Conservation (phyloP, 345 rosid genomes). For the Excoecaria agallocha region DNA sequence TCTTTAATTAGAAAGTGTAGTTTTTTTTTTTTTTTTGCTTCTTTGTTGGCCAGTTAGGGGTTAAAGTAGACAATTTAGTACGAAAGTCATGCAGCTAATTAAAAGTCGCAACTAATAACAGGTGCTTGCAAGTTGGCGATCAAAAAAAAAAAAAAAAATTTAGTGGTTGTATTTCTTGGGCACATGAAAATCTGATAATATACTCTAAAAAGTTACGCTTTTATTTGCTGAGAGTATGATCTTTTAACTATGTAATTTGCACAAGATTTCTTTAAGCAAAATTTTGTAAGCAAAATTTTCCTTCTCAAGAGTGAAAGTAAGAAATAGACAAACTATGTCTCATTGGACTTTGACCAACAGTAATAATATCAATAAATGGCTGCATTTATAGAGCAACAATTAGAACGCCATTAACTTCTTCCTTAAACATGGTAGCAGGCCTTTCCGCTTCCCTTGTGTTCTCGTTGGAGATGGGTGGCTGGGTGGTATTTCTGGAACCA, state of each 20-base stretch:
- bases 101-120: neutral
- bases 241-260: neutral
- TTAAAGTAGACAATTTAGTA: neutral
- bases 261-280: too few relatives aligned
- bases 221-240: neutral
- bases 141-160: too few relatives aligned
- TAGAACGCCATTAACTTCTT: neutral
- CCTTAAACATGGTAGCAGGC: constrained; percentile 43
- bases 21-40: too few relatives aligned
- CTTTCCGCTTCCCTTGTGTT: constrained; percentile 83
- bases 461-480: constrained; percentile 93
- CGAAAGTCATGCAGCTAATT: neutral
- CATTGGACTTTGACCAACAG: too few relatives aligned
- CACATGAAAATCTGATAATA: neutral
- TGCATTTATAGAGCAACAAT: neutral
- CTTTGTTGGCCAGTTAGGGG: neutral
- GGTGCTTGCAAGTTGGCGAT: too few relatives aligned
- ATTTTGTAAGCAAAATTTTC: neutral
- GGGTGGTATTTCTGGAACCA: constrained; percentile 92
- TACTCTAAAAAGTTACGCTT: neutral
- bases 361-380: neutral
- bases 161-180: neutral
- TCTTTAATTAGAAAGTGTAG: neutral
- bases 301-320: neutral
- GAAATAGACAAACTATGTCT: neutral